These are phyloP conservation scores for Capsicum pubescens DNA, from an alignment of 257 asterid genomes.

Conservation along the genomic window DNA sequence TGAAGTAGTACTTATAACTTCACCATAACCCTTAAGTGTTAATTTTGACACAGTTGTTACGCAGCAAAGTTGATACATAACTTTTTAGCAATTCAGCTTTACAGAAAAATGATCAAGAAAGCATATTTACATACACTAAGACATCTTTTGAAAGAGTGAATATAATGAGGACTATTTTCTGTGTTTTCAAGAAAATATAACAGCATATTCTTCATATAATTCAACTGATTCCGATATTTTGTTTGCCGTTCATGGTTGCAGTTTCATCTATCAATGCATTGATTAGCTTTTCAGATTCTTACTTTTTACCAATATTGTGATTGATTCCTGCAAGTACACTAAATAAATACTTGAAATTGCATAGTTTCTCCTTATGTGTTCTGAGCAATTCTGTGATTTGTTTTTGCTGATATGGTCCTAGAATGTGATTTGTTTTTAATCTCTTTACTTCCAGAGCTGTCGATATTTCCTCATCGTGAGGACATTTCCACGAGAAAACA, in stretches of 20 bases:
- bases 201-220: neutral
- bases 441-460: neutral
- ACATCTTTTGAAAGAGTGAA: too few species aligned
- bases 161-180: too few species aligned
- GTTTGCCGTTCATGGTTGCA: neutral
- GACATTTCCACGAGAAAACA: constrained; percentile 26
- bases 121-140: too few species aligned
- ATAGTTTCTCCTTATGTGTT: neutral
- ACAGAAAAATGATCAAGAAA: too few species aligned
- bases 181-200: neutral
- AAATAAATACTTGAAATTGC: too few species aligned
- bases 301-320: neutral
- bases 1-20: too few species aligned
- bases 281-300: neutral
- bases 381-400: neutral
- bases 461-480: neutral
- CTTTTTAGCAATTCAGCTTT: neutral
- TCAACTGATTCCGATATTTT: neutral
- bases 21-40: too few species aligned
- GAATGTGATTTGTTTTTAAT: neutral
- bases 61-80: too few species aligned
- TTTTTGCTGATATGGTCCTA: neutral
- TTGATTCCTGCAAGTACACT: neutral
- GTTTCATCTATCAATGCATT: neutral
- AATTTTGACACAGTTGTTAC: too few species aligned